phyloP scores from a whole-genome alignment of 2,329 filamentous ascomycete species.

The Penicillium psychrosexuale region DNA sequence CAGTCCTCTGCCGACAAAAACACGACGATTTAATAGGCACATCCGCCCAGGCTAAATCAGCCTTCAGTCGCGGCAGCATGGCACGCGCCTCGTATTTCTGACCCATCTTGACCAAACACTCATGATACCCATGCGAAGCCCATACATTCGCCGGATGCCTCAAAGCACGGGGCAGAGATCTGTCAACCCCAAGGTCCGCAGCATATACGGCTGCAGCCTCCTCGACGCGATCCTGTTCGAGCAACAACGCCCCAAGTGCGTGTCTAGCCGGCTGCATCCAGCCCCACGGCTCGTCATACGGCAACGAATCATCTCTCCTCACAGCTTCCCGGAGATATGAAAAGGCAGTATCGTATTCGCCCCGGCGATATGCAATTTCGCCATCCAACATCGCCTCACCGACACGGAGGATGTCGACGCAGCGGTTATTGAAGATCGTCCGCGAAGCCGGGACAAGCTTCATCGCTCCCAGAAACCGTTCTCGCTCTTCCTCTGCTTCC shows the following conservation, averaged over 20 bases:
- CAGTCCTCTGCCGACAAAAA: slow-evolving; percentile 47
- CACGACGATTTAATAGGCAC: slow-evolving; percentile 59
- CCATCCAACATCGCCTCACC: slow-evolving; percentile 66
- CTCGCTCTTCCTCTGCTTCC: slow-evolving; percentile 53
- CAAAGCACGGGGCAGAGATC: slow-evolving; percentile 60
- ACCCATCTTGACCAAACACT: slow-evolving; percentile 61
- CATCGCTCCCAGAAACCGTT: slow-evolving; percentile 52
- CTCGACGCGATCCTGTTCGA: slow-evolving; percentile 60
- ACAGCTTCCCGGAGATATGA: slow-evolving; percentile 57
- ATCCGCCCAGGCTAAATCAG: slow-evolving; percentile 57
- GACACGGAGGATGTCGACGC: slow-evolving; percentile 61
- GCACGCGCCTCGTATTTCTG: slow-evolving; percentile 47
- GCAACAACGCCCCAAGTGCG: slow-evolving; percentile 65
- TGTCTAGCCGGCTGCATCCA: slow-evolving; percentile 76
- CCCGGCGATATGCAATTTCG: slow-evolving; percentile 67
- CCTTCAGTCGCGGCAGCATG: slow-evolving; percentile 49
- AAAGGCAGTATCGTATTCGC: slow-evolving; percentile 60
- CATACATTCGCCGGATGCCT: slow-evolving; percentile 72
- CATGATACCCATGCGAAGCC: slow-evolving; percentile 69
- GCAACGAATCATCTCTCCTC: slow-evolving; percentile 59
- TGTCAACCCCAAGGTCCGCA: slow-evolving; percentile 60
- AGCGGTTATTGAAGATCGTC: slow-evolving; percentile 67
- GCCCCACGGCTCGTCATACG: slow-evolving; percentile 73
- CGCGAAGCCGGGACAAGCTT: slow-evolving; percentile 56
- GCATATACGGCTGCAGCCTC: slow-evolving; percentile 58